Base-by-base conservation (phyloP, 805 yeast genomes). In the Yarrowia sp. region DNA sequence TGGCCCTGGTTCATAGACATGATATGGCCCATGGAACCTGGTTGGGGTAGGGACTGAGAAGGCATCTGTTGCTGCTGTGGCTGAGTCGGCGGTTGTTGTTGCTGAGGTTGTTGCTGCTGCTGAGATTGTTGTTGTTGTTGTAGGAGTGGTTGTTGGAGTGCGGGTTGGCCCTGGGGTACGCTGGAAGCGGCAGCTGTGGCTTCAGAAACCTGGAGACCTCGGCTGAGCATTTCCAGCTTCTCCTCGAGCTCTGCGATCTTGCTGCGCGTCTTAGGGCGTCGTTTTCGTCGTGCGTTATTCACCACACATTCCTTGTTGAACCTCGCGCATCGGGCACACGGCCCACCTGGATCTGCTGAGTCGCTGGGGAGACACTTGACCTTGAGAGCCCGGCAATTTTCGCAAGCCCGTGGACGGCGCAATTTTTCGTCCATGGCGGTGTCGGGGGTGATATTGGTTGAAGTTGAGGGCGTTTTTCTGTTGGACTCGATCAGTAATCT, bases 311-410 rank as follows among this genome's bases (percentile, higher is more conserved):
- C 74, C 67, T 85, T 80, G 43, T 82, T 81, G 30, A 87, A 80
- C 72, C 85, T 88, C 24, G 82, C 67, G 71, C 98, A 92, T 44
- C 97, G 80, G 12, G 82, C 76, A 75, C 98, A 92, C 0, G 92
- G 84, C 3, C 88, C 85, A 1, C 79, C 74, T 10, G 86, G 85
- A 66, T 86, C 82, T 32, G 78, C 70, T 0, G 78, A 76, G 71
- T 86, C 86, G 1, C 87, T 79, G 0, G 96, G 95, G 8, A 88
- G 84, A 75, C 98, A 92, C 69, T 88, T 85, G 35, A 92, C 97
- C 72, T 92, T 92, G 59, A 90, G 80, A 0, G 89, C 74, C 70
- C 93, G 96, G 72, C 98, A 92, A 58, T 74, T 70, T 26, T 73
- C 74, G 66, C 80, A 77, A 10, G 80, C 80, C 62, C 63, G 63